Evolutionary conservation across 2,329 filamentous ascomycete species (phyloP).

Genomic region (Aspergillus ochraceoroseus): DNA sequence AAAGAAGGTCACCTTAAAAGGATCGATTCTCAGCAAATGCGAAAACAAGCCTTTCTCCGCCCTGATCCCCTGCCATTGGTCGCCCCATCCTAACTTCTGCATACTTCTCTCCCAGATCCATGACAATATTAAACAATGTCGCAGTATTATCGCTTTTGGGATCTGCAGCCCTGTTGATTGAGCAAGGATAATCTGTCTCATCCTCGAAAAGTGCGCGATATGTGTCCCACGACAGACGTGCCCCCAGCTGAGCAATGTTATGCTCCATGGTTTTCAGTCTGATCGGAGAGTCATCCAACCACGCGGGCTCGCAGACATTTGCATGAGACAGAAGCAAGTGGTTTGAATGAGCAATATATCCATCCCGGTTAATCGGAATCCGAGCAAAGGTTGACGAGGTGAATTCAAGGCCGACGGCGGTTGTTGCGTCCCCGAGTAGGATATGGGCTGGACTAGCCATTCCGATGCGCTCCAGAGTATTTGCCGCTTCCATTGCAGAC

Average conservation of each 20-base stretch:
- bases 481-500: conserved; percentile 45
- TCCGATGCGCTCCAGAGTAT: conserved; percentile 42
- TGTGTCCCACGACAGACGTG: neutral
- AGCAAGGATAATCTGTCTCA: conserved; percentile 2
- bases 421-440: conserved; percentile 46
- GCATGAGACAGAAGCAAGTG: conserved; percentile 9
- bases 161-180: conserved; percentile 3
- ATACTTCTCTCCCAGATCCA: conserved; percentile 1
- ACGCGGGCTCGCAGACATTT: conserved; percentile 3
- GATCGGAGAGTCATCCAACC: conserved; percentile 11
- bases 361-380: neutral
- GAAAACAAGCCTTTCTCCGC: conserved; percentile 2
- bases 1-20: too few species aligned
- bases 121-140: conserved; percentile 11
- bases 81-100: conserved; percentile 5
- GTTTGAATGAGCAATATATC: conserved; percentile 8
- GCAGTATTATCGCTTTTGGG: neutral
- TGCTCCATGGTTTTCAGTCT: conserved; percentile 6
- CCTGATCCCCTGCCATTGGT: neutral
- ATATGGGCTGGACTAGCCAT: conserved; percentile 54
- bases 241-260: conserved; percentile 1
- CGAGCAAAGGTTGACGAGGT: conserved; percentile 6
- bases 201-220: conserved; percentile 6
- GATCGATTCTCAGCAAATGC: neutral
- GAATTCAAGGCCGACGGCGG: conserved; percentile 50